These are phyloP conservation scores for Daldinia vernicosa DNA, from an alignment of 495 filamentous ascomycete species.

Conservation along the genomic window DNA sequence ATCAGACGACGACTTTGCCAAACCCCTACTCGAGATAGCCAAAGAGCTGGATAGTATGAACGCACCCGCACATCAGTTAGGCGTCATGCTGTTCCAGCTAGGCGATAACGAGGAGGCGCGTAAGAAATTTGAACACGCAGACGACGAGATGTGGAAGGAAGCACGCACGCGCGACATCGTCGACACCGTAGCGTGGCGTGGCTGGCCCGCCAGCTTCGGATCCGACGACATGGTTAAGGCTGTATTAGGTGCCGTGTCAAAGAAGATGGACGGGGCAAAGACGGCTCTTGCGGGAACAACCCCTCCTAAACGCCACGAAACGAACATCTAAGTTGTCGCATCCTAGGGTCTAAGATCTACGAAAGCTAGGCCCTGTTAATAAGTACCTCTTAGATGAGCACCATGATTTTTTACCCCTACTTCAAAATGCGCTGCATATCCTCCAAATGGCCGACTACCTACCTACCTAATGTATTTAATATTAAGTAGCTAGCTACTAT, in stretches of 20 bases:
- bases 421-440: neutral
- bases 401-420: neutral
- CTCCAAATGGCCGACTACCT: neutral
- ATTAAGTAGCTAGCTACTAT: neutral
- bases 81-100: constrained; percentile 38
- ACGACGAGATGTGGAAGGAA: constrained; percentile 36
- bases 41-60: constrained; percentile 32
- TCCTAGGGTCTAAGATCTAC: neutral
- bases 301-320: constrained; percentile 31
- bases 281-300: constrained; percentile 29
- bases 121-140: constrained; percentile 34
- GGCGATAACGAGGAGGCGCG: constrained; percentile 37
- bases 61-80: constrained; percentile 28
- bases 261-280: constrained; percentile 40
- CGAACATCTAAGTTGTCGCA: constrained; percentile 13
- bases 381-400: neutral
- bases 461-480: neutral
- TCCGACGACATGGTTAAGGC: constrained; percentile 40
- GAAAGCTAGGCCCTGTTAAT: neutral
- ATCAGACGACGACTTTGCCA: constrained; percentile 30
- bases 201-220: constrained; percentile 35
- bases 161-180: constrained; percentile 34
- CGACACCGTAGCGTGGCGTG: constrained; percentile 36
- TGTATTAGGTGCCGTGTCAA: constrained; percentile 35
- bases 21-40: constrained; percentile 20